phyloP scores from a whole-genome alignment of 2,329 filamentous ascomycete species.

The Diaporthe destruens region DNA sequence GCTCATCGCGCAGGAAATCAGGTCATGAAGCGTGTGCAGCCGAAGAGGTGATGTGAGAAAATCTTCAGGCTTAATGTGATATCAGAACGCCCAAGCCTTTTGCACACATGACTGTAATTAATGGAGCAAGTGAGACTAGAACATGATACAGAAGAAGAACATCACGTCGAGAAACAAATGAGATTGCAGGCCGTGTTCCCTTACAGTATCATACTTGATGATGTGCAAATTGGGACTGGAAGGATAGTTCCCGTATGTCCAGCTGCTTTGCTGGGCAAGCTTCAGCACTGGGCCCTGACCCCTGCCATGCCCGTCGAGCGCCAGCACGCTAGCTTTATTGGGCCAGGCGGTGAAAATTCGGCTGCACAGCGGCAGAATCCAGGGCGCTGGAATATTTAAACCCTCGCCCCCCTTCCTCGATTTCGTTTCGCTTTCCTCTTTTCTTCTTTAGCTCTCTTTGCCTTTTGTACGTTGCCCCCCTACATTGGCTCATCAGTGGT shows the following conservation, averaged over 20 bases:
- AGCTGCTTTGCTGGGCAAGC: conserved; percentile 7
- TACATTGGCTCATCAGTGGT: not conserved
- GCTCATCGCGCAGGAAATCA: conserved; percentile 41
- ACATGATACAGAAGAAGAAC: not conserved
- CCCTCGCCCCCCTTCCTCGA: conserved; percentile 43
- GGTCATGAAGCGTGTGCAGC: conserved; percentile 18
- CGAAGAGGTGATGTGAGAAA: conserved; percentile 10
- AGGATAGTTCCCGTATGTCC: not conserved
- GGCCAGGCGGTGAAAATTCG: conserved; percentile 6
- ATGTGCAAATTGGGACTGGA: conserved; percentile 6
- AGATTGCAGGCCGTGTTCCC: not conserved
- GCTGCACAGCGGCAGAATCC: conserved; percentile 15
- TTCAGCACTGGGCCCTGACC: not conserved
- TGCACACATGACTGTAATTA: not conserved
- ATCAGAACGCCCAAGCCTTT: not conserved
- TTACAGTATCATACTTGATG: not conserved
- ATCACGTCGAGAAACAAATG: too few species aligned
- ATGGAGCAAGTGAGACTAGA: not conserved
- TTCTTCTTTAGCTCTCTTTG: conserved; percentile 34
- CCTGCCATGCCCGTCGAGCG: not conserved
- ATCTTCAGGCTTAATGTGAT: not conserved
- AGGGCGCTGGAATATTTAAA: conserved; percentile 28
- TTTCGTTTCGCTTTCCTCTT: not conserved
- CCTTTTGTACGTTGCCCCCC: conserved; percentile 26
- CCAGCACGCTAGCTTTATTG: not conserved